A percentile compares a stretch with the other conserved stretches of the same genome.
These are phyloP conservation scores for Monosporozyma unispora DNA, from an alignment of 805 yeast genomes.

Conservation along the genomic window DNA sequence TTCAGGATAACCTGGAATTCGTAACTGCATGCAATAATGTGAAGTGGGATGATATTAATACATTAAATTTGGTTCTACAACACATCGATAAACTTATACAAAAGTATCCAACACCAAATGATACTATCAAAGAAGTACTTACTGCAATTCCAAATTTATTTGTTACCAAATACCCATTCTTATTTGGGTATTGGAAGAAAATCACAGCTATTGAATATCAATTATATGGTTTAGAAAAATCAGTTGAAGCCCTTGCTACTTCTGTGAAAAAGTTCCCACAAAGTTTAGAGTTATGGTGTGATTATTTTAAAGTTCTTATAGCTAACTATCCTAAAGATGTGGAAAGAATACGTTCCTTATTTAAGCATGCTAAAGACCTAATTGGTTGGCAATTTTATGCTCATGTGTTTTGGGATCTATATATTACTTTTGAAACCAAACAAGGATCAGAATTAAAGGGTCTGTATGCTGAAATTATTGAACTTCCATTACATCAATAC, in stretches of 20 bases:
- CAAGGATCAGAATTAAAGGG: conserved; percentile 31
- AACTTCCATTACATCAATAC: conserved; percentile 77
- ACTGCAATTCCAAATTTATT: conserved; percentile 22
- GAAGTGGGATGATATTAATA: conserved; percentile 28
- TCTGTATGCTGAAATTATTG: conserved; percentile 38
- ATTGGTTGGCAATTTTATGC: conserved; percentile 70
- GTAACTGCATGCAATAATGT: conserved; percentile 16
- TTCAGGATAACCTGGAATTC: conserved; percentile 21
- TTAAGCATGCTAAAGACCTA: conserved; percentile 38
- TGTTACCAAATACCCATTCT: conserved; percentile 47
- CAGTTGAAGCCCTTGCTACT: conserved; percentile 36
- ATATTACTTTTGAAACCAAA: conserved; percentile 50
- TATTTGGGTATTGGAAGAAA: conserved; percentile 56
- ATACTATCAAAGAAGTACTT: conserved; percentile 15
- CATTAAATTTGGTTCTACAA: conserved; percentile 35
- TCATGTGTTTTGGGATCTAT: conserved; percentile 77
- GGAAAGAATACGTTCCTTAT: conserved; percentile 33
- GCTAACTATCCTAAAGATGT: conserved; percentile 33
- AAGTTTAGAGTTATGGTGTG: conserved; percentile 61
- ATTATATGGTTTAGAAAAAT: conserved; percentile 43
- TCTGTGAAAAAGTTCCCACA: conserved; percentile 45
- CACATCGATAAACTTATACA: conserved; percentile 27
- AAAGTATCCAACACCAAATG: conserved; percentile 30
- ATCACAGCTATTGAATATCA: conserved; percentile 49
- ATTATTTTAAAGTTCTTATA: conserved; percentile 47